Evolutionary conservation across 1,139 yeast species (phyloP), one percentile per base, ranked within the genome.

Genomic region (Geotrichum histeridarum): DNA sequence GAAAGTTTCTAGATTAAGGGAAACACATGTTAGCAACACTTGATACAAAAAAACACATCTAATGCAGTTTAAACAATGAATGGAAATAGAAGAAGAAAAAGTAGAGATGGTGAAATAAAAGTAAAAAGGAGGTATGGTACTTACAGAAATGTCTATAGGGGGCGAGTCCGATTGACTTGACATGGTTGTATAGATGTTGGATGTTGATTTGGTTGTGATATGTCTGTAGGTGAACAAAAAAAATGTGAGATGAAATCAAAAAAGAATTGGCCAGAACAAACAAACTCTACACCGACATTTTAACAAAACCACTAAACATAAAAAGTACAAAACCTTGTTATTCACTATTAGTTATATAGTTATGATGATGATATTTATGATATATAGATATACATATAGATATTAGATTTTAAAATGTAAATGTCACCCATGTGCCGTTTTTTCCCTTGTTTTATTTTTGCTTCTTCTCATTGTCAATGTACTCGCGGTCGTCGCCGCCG

Each of bases 401-500:
- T 22, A 22, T 22, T 22, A 22, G 27, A 22, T 22, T 22, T 22
- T 22, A 22, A n/a, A n/a, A 22, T 5, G 27, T 22, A 22, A 22
- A 22, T 22, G 27, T 22, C 27, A 22, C 27, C 27, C 27, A n/a
- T n/a, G n/a, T n/a, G n/a, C n/a, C n/a, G 7, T 31, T 31, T n/a
- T n/a, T 7, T 33, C n/a, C 6, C 30, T n/a, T 11, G 4, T 4
- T 11, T 18, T 39, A 15, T 18, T 39, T 8, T 12, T 17, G 42
- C 42, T 15, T 52, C 59, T 64, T 63, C 59, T 63, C 61, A 8
- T 51, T 59, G 14, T 54, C 61, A 61, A 51, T 41, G 43, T 82
- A 82, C 22, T 73, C 81, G 70, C 86, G 76, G 59, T 84, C 87
- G 52, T 70, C 77, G 55, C 76, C 79, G 55, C 90, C 93, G 27